A percentile compares a stretch with the other conserved stretches of the same genome.
These are phyloP conservation scores for Periglandula ipomoeae DNA, from an alignment of 2,329 filamentous ascomycete species.

Conservation along the genomic window DNA sequence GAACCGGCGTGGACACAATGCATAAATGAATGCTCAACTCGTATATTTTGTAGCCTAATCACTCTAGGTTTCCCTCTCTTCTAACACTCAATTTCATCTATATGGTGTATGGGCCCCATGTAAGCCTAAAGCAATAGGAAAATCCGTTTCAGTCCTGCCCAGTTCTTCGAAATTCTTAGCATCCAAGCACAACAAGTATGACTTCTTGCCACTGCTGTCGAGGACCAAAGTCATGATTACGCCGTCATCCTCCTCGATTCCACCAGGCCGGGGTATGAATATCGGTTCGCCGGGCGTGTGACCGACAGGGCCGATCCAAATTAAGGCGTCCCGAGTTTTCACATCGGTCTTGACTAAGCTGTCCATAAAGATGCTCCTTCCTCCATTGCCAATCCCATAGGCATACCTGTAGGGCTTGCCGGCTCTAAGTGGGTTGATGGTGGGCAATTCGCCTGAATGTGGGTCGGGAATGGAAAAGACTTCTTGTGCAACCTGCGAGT, in stretches of 20 bases:
- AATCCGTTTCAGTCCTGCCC: slow-evolving; percentile 53
- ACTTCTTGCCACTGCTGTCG: slow-evolving; percentile 47
- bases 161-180: slow-evolving; percentile 54
- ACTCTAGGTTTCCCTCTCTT: too few species aligned
- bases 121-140: slow-evolving; percentile 54
- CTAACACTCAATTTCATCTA: background rate
- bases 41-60: too few species aligned
- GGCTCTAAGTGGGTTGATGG: slow-evolving; percentile 49
- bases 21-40: too few species aligned
- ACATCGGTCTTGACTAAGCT: slow-evolving; percentile 58
- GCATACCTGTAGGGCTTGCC: slow-evolving; percentile 49
- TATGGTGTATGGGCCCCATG: slow-evolving; percentile 44
- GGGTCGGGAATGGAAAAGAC: slow-evolving; percentile 40
- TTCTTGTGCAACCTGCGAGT: slow-evolving; percentile 19
- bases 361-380: slow-evolving; percentile 52
- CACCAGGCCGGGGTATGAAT: slow-evolving; percentile 43
- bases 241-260: slow-evolving; percentile 51
- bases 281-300: slow-evolving; percentile 64
- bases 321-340: slow-evolving; percentile 36
- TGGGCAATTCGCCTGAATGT: slow-evolving; percentile 54
- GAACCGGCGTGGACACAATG: too few species aligned
- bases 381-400: slow-evolving; percentile 48
- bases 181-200: slow-evolving; percentile 58
- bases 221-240: slow-evolving; percentile 54
- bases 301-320: slow-evolving; percentile 48